Evolutionary conservation across 2,329 filamentous ascomycete genomes (phyloP).

Genomic region (Ustulina deusta): DNA sequence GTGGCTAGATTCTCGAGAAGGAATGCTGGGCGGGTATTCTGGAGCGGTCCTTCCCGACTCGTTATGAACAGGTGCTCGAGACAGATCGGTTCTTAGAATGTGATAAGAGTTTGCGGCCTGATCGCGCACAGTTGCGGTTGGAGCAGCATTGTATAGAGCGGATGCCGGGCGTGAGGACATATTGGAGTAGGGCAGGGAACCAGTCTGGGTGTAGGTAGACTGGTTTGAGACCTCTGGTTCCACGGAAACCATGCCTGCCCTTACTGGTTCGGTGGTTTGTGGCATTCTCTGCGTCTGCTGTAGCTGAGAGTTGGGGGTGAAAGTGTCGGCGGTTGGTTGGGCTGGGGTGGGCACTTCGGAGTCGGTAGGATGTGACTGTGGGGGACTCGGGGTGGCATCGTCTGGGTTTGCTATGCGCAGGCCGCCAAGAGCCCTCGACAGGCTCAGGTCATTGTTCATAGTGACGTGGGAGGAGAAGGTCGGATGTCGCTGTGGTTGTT

Average conservation of each 20-base stretch:
- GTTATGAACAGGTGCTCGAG: constrained; percentile 67
- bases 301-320: constrained; percentile 44
- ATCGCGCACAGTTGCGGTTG: constrained; percentile 50
- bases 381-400: constrained; percentile 64
- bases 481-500: not conserved
- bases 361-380: constrained; percentile 50
- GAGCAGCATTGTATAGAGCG: constrained; percentile 46
- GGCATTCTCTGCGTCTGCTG: constrained; percentile 41
- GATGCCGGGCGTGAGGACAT: constrained; percentile 51
- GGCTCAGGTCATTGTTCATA: constrained; percentile 94
- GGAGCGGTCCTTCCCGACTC: constrained; percentile 71
- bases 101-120: constrained; percentile 53
- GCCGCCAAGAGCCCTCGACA: constrained; percentile 92
- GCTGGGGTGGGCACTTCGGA: constrained; percentile 45
- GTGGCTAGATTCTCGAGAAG: constrained; percentile 76
- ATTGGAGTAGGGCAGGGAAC: constrained; percentile 45
- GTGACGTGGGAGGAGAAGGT: constrained; percentile 33
- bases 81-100: constrained; percentile 68
- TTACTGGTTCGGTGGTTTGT: constrained; percentile 40
- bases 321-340: constrained; percentile 41
- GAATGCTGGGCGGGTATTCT: constrained; percentile 70
- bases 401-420: constrained; percentile 97
- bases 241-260: constrained; percentile 42
- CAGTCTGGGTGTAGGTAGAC: constrained; percentile 43
- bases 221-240: constrained; percentile 46